Evolutionary conservation across 495 filamentous ascomycete species (phyloP), one percentile per base, ranked within the genome.

Genomic region (Xylaria acuta): DNA sequence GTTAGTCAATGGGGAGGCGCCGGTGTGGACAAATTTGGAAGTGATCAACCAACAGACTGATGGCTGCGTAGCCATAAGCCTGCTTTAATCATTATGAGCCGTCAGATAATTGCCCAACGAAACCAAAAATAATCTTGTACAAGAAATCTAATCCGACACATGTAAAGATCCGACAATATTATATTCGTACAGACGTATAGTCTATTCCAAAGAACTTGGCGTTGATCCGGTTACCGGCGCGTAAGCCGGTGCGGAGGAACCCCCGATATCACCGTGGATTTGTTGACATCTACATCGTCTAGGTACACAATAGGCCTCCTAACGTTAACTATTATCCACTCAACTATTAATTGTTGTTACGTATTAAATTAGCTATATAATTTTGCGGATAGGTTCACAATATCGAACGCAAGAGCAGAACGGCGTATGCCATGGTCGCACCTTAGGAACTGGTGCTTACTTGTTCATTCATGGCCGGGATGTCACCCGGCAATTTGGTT

Each of bases 1-100:
- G 34, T 36, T 41, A 43, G 64, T 32, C 4, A n/a, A 53, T 38
- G 41, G 25, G 60, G 62, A 40, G n/a, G 20, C 49, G 20, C 43
- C n/a, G 53, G 30, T 36, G 41, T 45, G 53, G 64, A 49, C 64
- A 16, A 64, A n/a, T 47, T 30, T 1, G 49, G 62, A 66, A 66
- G 32, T 66, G 64, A 66, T 66, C 32, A 11, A 32, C 64, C 11
- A 20, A 6, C 64, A 51, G 25, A 49, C 20, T 16, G 27, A 49
- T 49, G 27, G 22, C 14, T 5, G 3, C 4, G 51, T 54, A 56
- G 14, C 53, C 22, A 14, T 32, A 32, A 54, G 22, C 11, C 51
- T 16, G 22, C 53, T 32, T 16, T 2, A 18, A 16, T 56, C 5
- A 32, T 32, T 16, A 56, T 18, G 25, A 56, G 27, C 8, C 27